These are phyloP conservation scores for Naematelia encephala DNA, from an alignment of 768 basidiomycete species.

Conservation along the genomic window DNA sequence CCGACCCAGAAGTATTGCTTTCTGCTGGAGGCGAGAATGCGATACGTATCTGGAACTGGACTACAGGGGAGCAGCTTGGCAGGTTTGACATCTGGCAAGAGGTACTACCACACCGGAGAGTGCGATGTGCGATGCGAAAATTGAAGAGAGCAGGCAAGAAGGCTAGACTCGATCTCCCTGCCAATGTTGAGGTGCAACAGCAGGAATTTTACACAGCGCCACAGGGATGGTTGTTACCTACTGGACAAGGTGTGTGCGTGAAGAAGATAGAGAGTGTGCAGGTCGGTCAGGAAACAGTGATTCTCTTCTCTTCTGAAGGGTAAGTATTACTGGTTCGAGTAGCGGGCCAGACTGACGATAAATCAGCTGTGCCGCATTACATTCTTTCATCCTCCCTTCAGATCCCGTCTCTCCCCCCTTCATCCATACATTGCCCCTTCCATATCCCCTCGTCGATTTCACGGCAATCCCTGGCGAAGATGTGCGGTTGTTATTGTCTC, in stretches of 20 bases:
- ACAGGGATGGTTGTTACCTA: conserved; percentile 39
- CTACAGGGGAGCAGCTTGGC: conserved; percentile 57
- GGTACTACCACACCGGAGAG: conserved; percentile 53
- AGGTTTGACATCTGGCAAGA: conserved; percentile 57
- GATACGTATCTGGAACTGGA: conserved; percentile 53
- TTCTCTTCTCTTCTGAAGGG: conserved; percentile 50
- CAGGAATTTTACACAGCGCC: conserved; percentile 37
- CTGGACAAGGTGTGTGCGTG: conserved; percentile 45
- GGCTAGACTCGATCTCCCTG: conserved; percentile 1
- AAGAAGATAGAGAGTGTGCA: conserved; percentile 35
- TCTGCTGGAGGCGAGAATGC: conserved; percentile 88
- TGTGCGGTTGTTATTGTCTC: conserved; percentile 28
- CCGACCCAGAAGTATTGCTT: conserved; percentile 56
- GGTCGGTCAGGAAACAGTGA: conserved; percentile 28
- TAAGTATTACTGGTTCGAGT: conserved; percentile 12
- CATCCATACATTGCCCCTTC: conserved; percentile 30
- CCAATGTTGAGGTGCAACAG: not conserved
- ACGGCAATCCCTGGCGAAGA: conserved; percentile 18
- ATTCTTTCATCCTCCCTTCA: conserved; percentile 33
- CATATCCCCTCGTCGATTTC: conserved; percentile 39
- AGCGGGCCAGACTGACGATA: not conserved
- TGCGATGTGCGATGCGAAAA: conserved; percentile 45
- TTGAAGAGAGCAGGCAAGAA: conserved; percentile 21
- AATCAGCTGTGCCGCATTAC: conserved; percentile 38
- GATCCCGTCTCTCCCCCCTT: conserved; percentile 13